phyloP scores from a whole-genome alignment of 176 grass and related monocot genomes.

The Oryza coarctata region DNA sequence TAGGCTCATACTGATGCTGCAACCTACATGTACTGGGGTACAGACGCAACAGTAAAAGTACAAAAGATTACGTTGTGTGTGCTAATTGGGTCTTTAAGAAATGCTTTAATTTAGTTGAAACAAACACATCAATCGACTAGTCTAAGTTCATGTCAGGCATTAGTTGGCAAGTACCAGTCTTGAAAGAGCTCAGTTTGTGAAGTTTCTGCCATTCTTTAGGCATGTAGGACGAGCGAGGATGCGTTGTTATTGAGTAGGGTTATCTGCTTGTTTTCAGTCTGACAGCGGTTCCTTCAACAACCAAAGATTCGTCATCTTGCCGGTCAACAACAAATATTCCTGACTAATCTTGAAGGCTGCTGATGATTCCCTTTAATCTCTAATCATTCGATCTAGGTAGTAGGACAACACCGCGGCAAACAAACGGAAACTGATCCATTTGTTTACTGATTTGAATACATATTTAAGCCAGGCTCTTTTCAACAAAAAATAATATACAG shows the following conservation, averaged over 20 bases:
- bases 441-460: neutral
- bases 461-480: neutral
- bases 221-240: conserved; percentile 7
- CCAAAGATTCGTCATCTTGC: conserved; percentile 25
- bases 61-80: neutral
- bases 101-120: conserved; percentile 41
- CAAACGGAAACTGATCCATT: neutral
- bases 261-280: conserved; percentile 20
- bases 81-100: conserved; percentile 36
- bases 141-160: conserved; percentile 12
- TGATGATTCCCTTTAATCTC: neutral
- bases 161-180: conserved; percentile 41
- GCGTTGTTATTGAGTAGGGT: conserved; percentile 30
- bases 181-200: neutral
- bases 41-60: neutral
- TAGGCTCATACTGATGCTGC: neutral
- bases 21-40: neutral
- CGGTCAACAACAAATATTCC: conserved; percentile 23
- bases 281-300: conserved; percentile 31
- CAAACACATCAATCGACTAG: conserved; percentile 17
- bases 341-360: conserved; percentile 23
- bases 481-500: neutral
- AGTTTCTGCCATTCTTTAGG: neutral
- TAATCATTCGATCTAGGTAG: neutral
- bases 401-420: neutral